These are phyloP conservation scores for Mortierella sp. DNA, from an alignment of 371 early-diverging fungal species.

Conservation along the genomic window DNA sequence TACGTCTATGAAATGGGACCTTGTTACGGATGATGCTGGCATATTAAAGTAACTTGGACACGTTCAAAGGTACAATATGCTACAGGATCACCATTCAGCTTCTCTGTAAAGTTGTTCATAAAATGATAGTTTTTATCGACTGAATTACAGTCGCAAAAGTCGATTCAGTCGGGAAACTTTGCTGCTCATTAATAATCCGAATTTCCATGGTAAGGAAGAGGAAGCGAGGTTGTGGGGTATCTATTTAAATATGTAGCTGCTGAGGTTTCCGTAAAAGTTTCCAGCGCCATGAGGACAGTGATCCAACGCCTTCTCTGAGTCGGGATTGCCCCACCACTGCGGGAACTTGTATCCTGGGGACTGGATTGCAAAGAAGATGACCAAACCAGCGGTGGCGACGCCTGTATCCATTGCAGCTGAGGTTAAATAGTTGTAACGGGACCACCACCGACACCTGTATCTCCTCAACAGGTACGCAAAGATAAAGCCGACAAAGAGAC, in stretches of 20 bases:
- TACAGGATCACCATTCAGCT: too few species aligned
- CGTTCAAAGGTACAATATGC: too few species aligned
- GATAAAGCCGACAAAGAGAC: constrained; percentile 71
- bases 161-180: too few species aligned
- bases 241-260: neutral
- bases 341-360: constrained; percentile 12
- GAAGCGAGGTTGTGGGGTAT: too few species aligned
- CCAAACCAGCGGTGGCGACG: constrained; percentile 59
- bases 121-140: too few species aligned
- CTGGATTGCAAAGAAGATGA: constrained; percentile 61
- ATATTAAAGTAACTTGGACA: too few species aligned
- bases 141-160: too few species aligned
- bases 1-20: too few species aligned
- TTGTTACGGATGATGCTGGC: too few species aligned
- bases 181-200: too few species aligned
- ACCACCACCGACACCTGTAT: constrained; percentile 74
- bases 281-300: constrained; percentile 9
- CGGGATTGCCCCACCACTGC: constrained; percentile 38
- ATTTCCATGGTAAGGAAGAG: too few species aligned
- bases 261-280: neutral
- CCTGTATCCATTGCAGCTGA: constrained; percentile 81
- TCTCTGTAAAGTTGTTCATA: too few species aligned
- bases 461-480: constrained; percentile 71
- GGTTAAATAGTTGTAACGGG: constrained; percentile 77
- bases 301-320: neutral